Base-by-base conservation (phyloP, 257 asterid genomes). In the Lycium barbarum region DNA sequence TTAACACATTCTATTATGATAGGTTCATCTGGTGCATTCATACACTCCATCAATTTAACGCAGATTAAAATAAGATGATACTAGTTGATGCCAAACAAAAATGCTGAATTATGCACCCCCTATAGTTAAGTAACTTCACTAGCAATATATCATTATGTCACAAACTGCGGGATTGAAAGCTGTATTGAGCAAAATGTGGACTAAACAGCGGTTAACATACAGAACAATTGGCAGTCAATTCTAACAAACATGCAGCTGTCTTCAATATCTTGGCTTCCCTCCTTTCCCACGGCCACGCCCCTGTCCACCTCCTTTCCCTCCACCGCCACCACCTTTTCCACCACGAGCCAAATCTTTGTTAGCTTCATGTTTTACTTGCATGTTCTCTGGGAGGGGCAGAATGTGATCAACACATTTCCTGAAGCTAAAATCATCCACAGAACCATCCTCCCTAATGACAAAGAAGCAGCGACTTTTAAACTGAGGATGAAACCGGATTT, bases 401-500 rank as follows among this genome's bases (percentile, higher is more conserved):
- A 96, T 93, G 84, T 89, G 94, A 85, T 96, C 90, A 33, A 96
- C 98, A 82, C 99, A 96, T 90, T 96, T 96, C 81, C 99, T 89
- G 93, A 96, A 96, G 93, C 99, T 96, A 87, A 95, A 96, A 84
- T 95, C 99, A 17, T 96, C 99, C 20, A 58, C 85, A 4, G 97
- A 87, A 6, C 89, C 96, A 70, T 96, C 99, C 20, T 93, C 94
- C 92, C 99, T 94, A 33, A 86, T 71, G 85, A 96, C 90, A 84
- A 95, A 96, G 92, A 93, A 96, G 91, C 99, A 95, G 18, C 98
- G 97, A 63, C 98, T 94, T 89, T 89, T 95, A 85, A 59, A 96
- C 87, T 92, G 92, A 35, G 95, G 98, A 84, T 96, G 99, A 91
- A n/a, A 88, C 3, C 95, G 92, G 43, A 96, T 91, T 89, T 95